Percentiles rank a stretch among this genome's conserved stretches.
Conservation (phyloP, 2,329 filamentous ascomycete genomes). For the Fusarium duplospermum region DNA sequence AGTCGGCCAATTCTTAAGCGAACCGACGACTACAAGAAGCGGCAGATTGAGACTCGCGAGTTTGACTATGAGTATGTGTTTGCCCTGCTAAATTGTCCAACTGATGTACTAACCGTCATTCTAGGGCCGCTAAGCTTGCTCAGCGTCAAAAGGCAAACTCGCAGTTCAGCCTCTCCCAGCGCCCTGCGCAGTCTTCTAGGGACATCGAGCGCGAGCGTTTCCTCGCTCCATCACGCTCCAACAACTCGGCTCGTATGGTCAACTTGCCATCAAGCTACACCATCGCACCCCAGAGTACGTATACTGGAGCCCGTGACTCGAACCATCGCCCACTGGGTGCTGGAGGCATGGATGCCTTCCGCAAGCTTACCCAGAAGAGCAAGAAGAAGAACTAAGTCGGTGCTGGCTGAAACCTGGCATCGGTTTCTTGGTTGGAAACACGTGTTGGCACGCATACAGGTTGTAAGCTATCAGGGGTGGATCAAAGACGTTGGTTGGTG, state of each 20-base stretch:
- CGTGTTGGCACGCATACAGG: conserved; percentile 3
- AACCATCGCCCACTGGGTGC: conserved; percentile 72
- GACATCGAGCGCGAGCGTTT: conserved; percentile 69
- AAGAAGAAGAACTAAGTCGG: conserved; percentile 59
- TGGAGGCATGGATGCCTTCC: conserved; percentile 73
- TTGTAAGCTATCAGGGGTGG: conserved; percentile 37
- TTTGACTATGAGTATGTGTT: conserved; percentile 71
- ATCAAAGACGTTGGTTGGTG: conserved; percentile 32
- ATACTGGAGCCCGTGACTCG: conserved; percentile 62
- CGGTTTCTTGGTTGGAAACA: neutral
- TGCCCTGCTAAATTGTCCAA: neutral
- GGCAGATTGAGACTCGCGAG: conserved; percentile 72
- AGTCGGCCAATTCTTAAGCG: conserved; percentile 93
- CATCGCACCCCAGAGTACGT: conserved; percentile 71
- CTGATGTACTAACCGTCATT: conserved; percentile 25
- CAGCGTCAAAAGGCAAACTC: conserved; percentile 62
- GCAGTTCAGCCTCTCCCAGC: conserved; percentile 63
- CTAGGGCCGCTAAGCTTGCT: conserved; percentile 64
- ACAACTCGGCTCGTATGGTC: conserved; percentile 68
- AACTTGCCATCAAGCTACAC: conserved; percentile 69
- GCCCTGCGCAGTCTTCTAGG: conserved; percentile 56
- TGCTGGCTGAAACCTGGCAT: neutral
- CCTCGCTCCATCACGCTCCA: conserved; percentile 65
- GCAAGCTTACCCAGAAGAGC: conserved; percentile 72
- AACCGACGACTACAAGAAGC: conserved; percentile 94